Base-by-base conservation (phyloP, 345 rosid genomes). In the Barbarea vulgaris region DNA sequence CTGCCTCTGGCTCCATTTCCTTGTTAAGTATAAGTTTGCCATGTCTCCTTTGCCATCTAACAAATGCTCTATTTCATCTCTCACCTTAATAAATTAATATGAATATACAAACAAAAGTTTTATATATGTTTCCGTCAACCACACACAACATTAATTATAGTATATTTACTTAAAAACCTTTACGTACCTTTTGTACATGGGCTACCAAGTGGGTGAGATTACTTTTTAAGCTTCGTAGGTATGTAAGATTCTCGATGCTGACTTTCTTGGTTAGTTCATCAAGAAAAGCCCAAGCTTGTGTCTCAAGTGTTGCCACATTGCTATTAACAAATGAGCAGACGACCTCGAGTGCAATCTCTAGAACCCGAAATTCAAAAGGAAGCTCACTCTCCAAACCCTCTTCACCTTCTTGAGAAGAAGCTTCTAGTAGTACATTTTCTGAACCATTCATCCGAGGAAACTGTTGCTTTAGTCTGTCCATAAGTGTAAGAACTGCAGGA, bases 361-460 rank as follows among this genome's bases (percentile, higher is more conserved):
- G 85, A 73, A 94, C 96, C 80, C 87, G 93, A 83, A 94, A 85
- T 81, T 91, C 97, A 58, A 94, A 94, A 11, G 93, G 97, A 50
- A 91, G 97, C 82, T 88, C 95, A 68, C 82, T 73, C 68, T 88
- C 87, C 60, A 84, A 79, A 2, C 96, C 87, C 71, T 88, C 97
- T 52, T 17, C 88, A 30, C 85, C 87, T 77, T 87, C 95, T 2
- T 87, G 88, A 39, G 81, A 41, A 44, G 89, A 70, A 79, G 79
- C 84, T 36, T 75, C 84, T 63, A 18, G 25, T 11, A 13, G 24
- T 10, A 11, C 11, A 30, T 48, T 67, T 12, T 80, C 80, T 6
- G 73, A 55, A 60, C 82, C 89, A 50, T 68, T 79, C 74, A 74
- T 87, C 76, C 70, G 83, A 44, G 84, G 89, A 71, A 91, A 84